These are phyloP conservation scores for Coemansia umbellata DNA, from an alignment of 192 early-diverging fungal genomes.

Conservation along the genomic window DNA sequence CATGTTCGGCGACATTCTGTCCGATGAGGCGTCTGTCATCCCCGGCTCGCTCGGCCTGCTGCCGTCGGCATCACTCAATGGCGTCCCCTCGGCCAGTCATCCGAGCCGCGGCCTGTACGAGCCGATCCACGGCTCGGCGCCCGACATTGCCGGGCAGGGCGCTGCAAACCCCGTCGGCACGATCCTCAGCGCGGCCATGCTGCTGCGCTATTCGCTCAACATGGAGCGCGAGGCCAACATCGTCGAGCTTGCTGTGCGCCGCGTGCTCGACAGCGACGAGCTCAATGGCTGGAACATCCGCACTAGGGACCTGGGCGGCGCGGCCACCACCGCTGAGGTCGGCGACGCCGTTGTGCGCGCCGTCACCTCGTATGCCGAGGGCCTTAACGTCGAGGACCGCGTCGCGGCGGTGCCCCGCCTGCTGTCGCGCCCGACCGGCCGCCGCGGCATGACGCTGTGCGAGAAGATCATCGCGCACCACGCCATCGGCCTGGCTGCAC, in stretches of 20 bases:
- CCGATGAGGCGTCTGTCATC: constrained; percentile 94
- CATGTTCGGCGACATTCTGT: constrained; percentile 99
- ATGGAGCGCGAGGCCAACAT: constrained; percentile 87
- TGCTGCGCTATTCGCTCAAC: constrained; percentile 92
- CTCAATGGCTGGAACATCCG: constrained; percentile 68
- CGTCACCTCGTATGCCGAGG: constrained; percentile 60
- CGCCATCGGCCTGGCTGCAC: constrained; percentile 65
- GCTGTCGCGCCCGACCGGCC: constrained; percentile 49
- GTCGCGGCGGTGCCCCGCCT: constrained; percentile 44
- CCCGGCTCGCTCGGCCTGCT: constrained; percentile 90
- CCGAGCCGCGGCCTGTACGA: constrained; percentile 88
- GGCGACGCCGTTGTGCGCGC: constrained; percentile 86
- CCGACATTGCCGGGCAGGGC: constrained; percentile 96
- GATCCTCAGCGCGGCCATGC: constrained; percentile 90
- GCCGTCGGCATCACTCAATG: constrained; percentile 86
- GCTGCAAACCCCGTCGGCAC: constrained; percentile 98
- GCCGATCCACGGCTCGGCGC: constrained; percentile 99
- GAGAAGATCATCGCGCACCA: constrained; percentile 77
- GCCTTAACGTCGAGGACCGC: constrained; percentile 53
- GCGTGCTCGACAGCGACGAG: constrained; percentile 82
- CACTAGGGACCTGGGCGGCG: constrained; percentile 88
- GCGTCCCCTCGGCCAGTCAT: constrained; percentile 71
- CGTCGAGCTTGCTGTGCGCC: constrained; percentile 86
- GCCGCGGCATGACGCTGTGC: constrained; percentile 68
- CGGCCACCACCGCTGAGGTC: constrained; percentile 79